Evolutionary conservation across 2,329 filamentous ascomycete species (phyloP), one percentile per base, ranked within the genome.

Genomic region (Septoria petroselini): DNA sequence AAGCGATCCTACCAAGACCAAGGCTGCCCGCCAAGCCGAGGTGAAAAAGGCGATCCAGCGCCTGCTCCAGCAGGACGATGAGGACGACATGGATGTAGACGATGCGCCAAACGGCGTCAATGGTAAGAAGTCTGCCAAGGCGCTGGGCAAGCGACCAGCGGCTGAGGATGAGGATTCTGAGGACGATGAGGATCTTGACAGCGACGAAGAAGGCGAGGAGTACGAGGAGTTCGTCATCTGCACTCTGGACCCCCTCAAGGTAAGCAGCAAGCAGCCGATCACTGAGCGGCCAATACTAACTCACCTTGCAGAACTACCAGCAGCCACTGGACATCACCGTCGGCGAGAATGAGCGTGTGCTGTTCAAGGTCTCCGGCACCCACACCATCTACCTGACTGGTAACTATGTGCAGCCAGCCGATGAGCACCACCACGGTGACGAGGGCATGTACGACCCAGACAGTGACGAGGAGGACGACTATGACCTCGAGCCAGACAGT

Each of bases 261-360:
- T 96, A 84, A 70, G 80, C 27, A 5, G 25, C 1, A 8, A 67
- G 49, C 23, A 37, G 17, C 8, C 14, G 19, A 21, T 40, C 30
- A 15, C 41, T 33, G 31, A 48, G 18, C 17, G 48, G 48, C 54
- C 29, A 48, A 34, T 54, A 40, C 59, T 72, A 65, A 71, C 65
- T 52, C 7, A 31, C 7, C 47, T 35, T n/a, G 8, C 64, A 97
- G 93, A 82, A 88, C 76, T 95, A 86, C 80, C 93, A 98, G 75
- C 94, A 98, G 74, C 76, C 93, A 40, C 82, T 98, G 52, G 89
- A 98, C 72, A 88, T 98, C 71, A 93, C 88, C 58, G 83, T 98
- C 68, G 83, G 82, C 64, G 87, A 95, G 70, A 82, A 86, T 62
- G 93, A 98, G 78, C 82, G 82, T 62, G 85, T 96, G 59, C 95